Conservation (phyloP, 805 yeast species). For the Wickerhamia fluorescens region DNA sequence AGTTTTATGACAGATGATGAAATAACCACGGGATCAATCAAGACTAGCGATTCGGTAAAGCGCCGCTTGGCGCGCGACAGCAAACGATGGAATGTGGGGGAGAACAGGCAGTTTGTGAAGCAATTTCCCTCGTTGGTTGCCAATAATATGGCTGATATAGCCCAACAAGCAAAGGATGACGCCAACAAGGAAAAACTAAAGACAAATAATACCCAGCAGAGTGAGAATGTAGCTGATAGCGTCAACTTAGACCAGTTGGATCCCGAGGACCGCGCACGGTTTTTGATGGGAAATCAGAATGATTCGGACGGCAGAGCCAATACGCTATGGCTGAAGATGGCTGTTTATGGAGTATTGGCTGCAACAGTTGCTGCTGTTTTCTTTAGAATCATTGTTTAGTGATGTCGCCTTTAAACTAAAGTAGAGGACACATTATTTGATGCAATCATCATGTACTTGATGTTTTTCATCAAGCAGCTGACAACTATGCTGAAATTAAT, state of each 20-base stretch:
- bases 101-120: constrained; percentile 49
- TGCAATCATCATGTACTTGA: too few relatives aligned
- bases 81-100: constrained; percentile 48
- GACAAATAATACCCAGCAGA: constrained; percentile 8
- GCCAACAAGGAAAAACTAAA: constrained; percentile 8
- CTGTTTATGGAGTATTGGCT: constrained; percentile 5
- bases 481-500: too few relatives aligned
- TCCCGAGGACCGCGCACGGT: constrained; percentile 61
- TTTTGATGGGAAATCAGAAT: constrained; percentile 16
- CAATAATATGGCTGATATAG: constrained; percentile 31
- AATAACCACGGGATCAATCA: constrained; percentile 74
- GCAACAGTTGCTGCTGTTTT: constrained; percentile 4
- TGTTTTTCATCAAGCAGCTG: too few relatives aligned
- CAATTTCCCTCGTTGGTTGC: constrained; percentile 67
- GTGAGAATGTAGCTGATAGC: constrained; percentile 8
- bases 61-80: constrained; percentile 52
- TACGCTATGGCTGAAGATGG: too few relatives aligned
- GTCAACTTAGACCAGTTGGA: constrained; percentile 39
- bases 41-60: constrained; percentile 54
- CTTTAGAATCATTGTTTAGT: constrained; percentile 2
- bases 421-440: too few relatives aligned
- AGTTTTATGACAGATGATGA: constrained; percentile 92
- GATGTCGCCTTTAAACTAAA: too few relatives aligned
- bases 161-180: constrained; percentile 11
- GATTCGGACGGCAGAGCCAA: too few relatives aligned